These are phyloP conservation scores for Botrytis paeoniae DNA, from an alignment of 2,329 filamentous ascomycete genomes.

Conservation along the genomic window DNA sequence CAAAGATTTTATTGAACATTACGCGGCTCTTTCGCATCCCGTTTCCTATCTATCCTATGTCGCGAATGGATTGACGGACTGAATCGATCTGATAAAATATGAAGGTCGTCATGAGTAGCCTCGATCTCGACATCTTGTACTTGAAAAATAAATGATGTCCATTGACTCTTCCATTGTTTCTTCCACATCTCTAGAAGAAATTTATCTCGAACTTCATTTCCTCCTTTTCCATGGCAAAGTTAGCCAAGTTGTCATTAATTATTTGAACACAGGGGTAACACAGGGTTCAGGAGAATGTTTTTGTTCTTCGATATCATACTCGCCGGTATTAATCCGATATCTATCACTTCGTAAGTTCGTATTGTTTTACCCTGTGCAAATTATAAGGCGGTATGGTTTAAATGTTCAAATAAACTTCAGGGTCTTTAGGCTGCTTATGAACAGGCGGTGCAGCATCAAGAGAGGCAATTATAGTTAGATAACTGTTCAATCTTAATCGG, in stretches of 20 bases:
- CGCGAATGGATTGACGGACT: background rate
- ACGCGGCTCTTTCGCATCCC: background rate
- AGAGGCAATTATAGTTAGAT: background rate
- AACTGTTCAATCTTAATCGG: background rate
- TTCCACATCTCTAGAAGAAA: background rate
- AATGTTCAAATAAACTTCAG: background rate
- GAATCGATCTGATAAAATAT: background rate
- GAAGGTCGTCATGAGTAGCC: too few relatives aligned
- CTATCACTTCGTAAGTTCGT: background rate
- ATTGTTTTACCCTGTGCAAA: background rate
- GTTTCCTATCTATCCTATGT: background rate
- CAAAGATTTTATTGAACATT: background rate
- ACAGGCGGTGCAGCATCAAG: background rate
- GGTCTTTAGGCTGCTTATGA: background rate
- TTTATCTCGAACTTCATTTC: background rate
- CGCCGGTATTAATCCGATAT: constrained; percentile 2
- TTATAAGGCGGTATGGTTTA: background rate
- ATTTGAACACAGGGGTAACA: background rate
- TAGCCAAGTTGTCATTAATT: background rate
- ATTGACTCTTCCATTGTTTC: background rate
- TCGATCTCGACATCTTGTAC: too few relatives aligned
- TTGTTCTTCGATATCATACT: background rate
- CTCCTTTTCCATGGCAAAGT: background rate
- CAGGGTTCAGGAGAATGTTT: background rate
- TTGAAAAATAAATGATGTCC: background rate